Evolutionary conservation across 176 grass and related monocot genomes (phyloP), one percentile per base, ranked within the genome.

Genomic region (Coix lacrymajobi): DNA sequence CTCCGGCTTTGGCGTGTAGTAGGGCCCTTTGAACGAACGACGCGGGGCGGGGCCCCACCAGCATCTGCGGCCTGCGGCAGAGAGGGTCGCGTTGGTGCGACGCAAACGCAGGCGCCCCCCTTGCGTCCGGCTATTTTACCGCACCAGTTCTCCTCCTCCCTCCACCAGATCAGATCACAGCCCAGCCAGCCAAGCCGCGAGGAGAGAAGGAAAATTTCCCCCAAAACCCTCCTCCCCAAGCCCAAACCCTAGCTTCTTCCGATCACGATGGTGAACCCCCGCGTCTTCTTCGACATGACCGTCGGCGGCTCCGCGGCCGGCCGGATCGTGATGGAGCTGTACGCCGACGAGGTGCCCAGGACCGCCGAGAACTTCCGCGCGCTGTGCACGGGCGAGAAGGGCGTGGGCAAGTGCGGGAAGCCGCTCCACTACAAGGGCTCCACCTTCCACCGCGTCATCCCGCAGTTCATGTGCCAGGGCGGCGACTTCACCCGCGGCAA

Each of bases 391-490:
- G 69, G 69, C 69, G 69, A 72, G 69, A 72, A 72, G 69, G 69
- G 69, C 69, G 41, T 48, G 2, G 69, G 69, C 0, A 46, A 31
- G 26, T 48, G 25, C 25, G 41, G 41, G 25, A 72, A 72, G 69
- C 69, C 69, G 69, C 69, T 72, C 41, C 69, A 72, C 69, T 72
- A 72, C 69, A 72, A 72, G 69, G 69, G 41, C 25, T 72, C 69
- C 41, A 30, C 7, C 41, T 72, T 72, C 69, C 69, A 72, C 69
- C 69, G 69, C 69, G 69, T 72, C 41, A 72, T 72, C 69, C 69
- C 69, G 25, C 6, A 48, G 1, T 72, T 72, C 69, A 72, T 72
- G 69, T 72, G 69, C 69, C 69, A 72, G 69, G 69, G 69, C 40
- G 69, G 69, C 41, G 69, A 72, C 69, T 72, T 72, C 69, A 72